phyloP scores from a whole-genome alignment of 148 eudicot genomes.

The Fallopia convolvulus region DNA sequence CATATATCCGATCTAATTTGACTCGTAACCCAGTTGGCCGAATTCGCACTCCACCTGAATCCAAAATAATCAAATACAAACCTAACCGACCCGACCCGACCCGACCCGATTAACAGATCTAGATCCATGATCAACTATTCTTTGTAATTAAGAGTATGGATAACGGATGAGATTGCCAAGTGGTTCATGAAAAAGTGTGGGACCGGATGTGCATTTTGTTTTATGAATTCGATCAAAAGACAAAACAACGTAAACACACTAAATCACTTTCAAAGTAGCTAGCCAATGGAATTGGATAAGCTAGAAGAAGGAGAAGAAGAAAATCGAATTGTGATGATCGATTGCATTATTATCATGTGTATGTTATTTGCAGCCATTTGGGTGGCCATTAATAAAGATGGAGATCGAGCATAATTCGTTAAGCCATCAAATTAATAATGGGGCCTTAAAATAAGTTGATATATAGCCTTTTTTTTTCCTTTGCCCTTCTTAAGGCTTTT shows the following conservation, averaged over 20 bases:
- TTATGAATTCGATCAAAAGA: not conserved
- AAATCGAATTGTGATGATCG: not conserved
- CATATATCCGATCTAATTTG: no score
- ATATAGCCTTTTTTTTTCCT: not conserved
- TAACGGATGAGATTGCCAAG: conserved; percentile 3
- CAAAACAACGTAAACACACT: not conserved
- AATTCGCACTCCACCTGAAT: no score
- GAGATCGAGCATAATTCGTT: not conserved
- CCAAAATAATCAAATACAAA: no score
- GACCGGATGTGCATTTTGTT: not conserved
- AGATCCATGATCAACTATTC: no score
- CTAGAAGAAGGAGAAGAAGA: not conserved
- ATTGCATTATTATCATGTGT: not conserved
- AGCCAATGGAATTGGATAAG: conserved; percentile 4
- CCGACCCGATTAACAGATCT: no score
- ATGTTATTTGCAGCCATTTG: not conserved
- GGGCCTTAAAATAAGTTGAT: not conserved
- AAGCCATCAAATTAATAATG: not conserved
- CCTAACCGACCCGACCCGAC: no score
- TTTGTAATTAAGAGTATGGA: no score
- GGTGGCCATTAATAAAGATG: not conserved
- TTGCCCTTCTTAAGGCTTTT: not conserved
- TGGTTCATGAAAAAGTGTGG: not conserved
- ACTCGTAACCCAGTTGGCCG: no score
- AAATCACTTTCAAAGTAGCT: not conserved